These are phyloP conservation scores for Lasiosphaeria hispida DNA, from an alignment of 495 filamentous ascomycete genomes.

Conservation along the genomic window DNA sequence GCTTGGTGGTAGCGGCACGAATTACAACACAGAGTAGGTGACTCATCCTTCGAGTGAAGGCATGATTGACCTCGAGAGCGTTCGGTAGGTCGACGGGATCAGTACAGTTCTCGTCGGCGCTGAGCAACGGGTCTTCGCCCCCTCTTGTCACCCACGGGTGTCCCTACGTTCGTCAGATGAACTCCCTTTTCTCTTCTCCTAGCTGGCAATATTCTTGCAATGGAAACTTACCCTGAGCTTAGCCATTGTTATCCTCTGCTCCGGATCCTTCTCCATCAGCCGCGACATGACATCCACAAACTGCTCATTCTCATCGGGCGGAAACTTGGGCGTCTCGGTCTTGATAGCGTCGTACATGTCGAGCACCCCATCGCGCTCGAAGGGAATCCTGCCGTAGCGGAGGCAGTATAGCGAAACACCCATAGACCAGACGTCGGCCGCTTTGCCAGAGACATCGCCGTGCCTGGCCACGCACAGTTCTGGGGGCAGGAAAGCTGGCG, in stretches of 20 bases:
- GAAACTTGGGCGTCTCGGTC: constrained; percentile 51
- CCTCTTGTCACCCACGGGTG: constrained; percentile 92
- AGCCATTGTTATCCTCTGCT: constrained; percentile 75
- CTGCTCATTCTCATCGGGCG: constrained; percentile 54
- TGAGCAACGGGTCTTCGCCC: constrained; percentile 76
- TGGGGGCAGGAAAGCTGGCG: constrained; percentile 90
- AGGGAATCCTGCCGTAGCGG: constrained; percentile 82
- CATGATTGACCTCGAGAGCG: constrained; percentile 81
- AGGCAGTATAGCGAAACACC: constrained; percentile 93
- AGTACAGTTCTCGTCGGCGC: constrained; percentile 82
- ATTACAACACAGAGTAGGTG: constrained; percentile 79
- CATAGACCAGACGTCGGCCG: constrained; percentile 98
- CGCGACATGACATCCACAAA: constrained; percentile 66
- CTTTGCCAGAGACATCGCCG: constrained; percentile 82
- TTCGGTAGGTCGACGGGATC: constrained; percentile 77
- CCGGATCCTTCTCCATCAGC: constrained; percentile 73
- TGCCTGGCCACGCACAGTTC: constrained; percentile 89
- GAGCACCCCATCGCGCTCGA: constrained; percentile 71
- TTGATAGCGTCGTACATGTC: constrained; percentile 89
- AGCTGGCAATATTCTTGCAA: no score
- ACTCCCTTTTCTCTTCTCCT: neutral
- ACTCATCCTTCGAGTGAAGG: constrained; percentile 84
- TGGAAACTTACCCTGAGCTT: constrained; percentile 66
- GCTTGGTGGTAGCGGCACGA: neutral
- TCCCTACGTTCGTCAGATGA: constrained; percentile 50